Base-by-base conservation (phyloP, 2,329 filamentous ascomycete species). In the Pseudocercospora ulei region DNA sequence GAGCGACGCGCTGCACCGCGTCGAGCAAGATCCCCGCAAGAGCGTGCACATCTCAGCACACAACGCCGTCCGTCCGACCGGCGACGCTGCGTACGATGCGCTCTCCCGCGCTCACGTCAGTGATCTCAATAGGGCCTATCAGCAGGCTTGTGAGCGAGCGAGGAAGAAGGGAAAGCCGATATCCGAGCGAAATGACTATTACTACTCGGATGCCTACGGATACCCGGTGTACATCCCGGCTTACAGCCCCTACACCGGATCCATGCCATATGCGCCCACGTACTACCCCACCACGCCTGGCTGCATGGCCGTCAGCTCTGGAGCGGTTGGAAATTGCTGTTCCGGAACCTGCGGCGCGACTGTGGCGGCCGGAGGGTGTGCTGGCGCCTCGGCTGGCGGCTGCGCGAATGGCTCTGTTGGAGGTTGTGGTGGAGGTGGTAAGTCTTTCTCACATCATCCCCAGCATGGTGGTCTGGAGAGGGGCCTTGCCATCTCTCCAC, bases 31-130 rank as follows among this genome's bases (percentile, higher is more conserved):
- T 39, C 64, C 68, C 2, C 63, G 71, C 34, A 73, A 70, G 37
- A 75, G 73, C 12, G 72, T 77, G 0, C 82, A 88, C 55, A 79
- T 88, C 46, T 82, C 77, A 0, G 69, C 78, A 0, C 82, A 88
- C 65, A 84, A 77, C 51, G 72, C 80, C 1, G 74, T 85, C 5
- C 61, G 61, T 4, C 51, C 44, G 5, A 50, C 49, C 5, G 53
- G 57, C 19, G 38, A 43, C 7, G 19, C 35, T n/a, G 28, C 25
- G 4, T 54, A 56, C 35, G 34, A 48, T 1, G 35, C 38, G 1
- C n/a, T 36, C 1, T 49, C 51, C 1, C 17, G 38, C 8, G 39
- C 37, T 13, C 47, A 64, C 35, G 65, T 44, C 35, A 61, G 54
- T 1, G 64, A 66, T 11, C 56, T 75, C 0, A 72, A 80, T 17